Conservation (phyloP, 2,329 filamentous ascomycete species). For the Aurifilum marmelostoma region DNA sequence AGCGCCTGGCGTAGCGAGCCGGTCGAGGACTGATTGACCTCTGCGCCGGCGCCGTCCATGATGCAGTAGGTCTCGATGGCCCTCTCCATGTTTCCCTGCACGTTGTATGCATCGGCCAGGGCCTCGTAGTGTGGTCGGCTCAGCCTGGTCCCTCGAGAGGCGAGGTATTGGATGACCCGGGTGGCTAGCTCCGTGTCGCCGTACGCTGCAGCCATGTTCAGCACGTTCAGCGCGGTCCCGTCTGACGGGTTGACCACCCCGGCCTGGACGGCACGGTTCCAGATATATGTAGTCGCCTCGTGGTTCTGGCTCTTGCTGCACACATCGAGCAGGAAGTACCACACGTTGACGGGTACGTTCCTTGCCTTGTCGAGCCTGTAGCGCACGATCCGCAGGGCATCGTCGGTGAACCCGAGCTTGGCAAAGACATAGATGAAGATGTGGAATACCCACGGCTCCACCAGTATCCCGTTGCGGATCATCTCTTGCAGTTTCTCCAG, state of each 20-base stretch:
- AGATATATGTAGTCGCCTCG: conserved; percentile 68
- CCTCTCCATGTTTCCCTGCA: conserved; percentile 60
- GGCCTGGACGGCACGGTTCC: conserved; percentile 58
- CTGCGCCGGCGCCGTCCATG: conserved; percentile 68
- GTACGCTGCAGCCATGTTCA: conserved; percentile 71
- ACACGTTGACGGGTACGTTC: conserved; percentile 55
- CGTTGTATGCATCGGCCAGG: conserved; percentile 71
- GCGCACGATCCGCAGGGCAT: conserved; percentile 71
- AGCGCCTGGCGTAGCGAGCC: conserved; percentile 64
- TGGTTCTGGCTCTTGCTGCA: conserved; percentile 68
- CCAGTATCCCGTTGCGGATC: conserved; percentile 54
- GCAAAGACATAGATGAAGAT: conserved; percentile 75
- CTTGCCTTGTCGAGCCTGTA: conserved; percentile 49
- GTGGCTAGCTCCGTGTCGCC: conserved; percentile 71
- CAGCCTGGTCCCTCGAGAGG: conserved; percentile 60
- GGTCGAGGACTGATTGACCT: conserved; percentile 62
- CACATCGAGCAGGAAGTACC: conserved; percentile 75
- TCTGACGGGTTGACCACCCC: conserved; percentile 47
- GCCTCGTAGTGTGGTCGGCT: conserved; percentile 76
- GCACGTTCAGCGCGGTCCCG: conserved; percentile 53
- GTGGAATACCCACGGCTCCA: conserved; percentile 77
- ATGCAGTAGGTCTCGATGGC: conserved; percentile 73
- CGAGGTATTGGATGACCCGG: conserved; percentile 69
- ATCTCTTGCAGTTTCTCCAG: conserved; percentile 71
- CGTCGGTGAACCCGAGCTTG: conserved; percentile 74